Percentiles rank a stretch among this genome's conserved stretches.
These are phyloP conservation scores for Tolypocladium ovalisporum DNA, from an alignment of 2,329 filamentous ascomycete genomes.

Conservation along the genomic window DNA sequence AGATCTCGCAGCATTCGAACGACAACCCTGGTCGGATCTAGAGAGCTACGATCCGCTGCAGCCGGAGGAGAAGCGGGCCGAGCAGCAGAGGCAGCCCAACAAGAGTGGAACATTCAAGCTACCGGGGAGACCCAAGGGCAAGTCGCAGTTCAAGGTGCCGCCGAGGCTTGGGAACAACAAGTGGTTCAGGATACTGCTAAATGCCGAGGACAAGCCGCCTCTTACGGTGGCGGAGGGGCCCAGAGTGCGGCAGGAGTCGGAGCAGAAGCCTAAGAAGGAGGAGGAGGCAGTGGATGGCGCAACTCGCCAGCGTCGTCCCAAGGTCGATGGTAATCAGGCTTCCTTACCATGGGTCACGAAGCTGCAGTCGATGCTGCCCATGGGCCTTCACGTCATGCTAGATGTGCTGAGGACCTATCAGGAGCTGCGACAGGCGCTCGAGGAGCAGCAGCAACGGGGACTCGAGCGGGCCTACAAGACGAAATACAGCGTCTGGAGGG, in stretches of 20 bases:
- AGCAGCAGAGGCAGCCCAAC: background rate
- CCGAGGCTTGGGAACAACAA: background rate
- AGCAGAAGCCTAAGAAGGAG: background rate
- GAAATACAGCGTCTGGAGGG: background rate
- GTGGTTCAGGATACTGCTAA: background rate
- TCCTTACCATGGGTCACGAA: no score
- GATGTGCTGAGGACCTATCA: slow-evolving; percentile 8
- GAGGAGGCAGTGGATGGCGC: background rate
- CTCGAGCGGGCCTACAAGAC: background rate
- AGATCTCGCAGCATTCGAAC: background rate
- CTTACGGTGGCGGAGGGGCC: background rate
- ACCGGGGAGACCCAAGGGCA: background rate
- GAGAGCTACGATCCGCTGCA: background rate
- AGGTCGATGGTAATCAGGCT: no score
- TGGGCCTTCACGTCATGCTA: slow-evolving; percentile 12
- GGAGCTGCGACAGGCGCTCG: slow-evolving; percentile 1
- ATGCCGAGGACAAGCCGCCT: background rate
- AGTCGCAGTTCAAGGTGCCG: background rate
- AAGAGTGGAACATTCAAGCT: background rate
- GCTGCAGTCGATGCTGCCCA: slow-evolving; percentile 7
- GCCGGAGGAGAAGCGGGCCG: no score
- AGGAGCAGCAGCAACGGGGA: background rate
- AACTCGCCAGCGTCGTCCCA: background rate
- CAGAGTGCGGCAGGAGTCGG: background rate
- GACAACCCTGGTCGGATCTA: background rate